These are phyloP conservation scores for Fusarium bactridioides DNA, from an alignment of 2,329 filamentous ascomycete species.

Conservation along the genomic window DNA sequence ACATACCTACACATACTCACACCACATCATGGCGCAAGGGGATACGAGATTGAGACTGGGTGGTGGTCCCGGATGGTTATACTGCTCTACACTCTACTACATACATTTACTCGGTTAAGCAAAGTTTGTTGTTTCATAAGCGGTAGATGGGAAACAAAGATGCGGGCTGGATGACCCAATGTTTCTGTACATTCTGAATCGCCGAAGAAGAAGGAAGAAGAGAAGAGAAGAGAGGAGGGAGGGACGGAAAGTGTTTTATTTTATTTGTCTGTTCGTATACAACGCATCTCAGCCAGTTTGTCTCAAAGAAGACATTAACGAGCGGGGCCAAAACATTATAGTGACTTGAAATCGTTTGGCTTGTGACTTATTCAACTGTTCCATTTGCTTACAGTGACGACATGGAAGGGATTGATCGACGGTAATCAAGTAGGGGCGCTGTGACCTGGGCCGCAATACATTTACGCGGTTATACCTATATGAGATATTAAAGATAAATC, in stretches of 20 bases:
- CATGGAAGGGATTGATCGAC: background rate
- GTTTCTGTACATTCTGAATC: slow-evolving; percentile 15
- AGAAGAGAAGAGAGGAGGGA: background rate
- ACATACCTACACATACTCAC: slow-evolving; percentile 23
- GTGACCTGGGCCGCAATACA: background rate
- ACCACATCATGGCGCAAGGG: slow-evolving; percentile 40
- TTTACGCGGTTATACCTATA: slow-evolving; percentile 5
- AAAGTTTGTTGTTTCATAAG: slow-evolving; percentile 34
- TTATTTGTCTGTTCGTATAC: slow-evolving; percentile 40
- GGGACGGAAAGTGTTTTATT: slow-evolving; percentile 18
- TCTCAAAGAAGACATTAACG: slow-evolving; percentile 37
- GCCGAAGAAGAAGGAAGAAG: slow-evolving; percentile 16
- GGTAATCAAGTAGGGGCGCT: background rate
- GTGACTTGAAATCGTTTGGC: slow-evolving; percentile 14
- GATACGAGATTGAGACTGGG: slow-evolving; percentile 37
- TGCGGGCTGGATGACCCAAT: slow-evolving; percentile 32
- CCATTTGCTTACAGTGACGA: slow-evolving; percentile 2
- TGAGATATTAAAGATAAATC: slow-evolving; percentile 4
- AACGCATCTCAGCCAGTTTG: slow-evolving; percentile 39
- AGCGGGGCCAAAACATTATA: slow-evolving; percentile 32
- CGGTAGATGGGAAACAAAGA: slow-evolving; percentile 19
- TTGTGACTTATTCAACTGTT: slow-evolving; percentile 9
- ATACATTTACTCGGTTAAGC: slow-evolving; percentile 36
- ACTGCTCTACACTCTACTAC: slow-evolving; percentile 37
- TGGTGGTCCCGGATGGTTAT: slow-evolving; percentile 37